Evolutionary conservation across 306 rosid species (phyloP).

Genomic region (Abrus precatorius): DNA sequence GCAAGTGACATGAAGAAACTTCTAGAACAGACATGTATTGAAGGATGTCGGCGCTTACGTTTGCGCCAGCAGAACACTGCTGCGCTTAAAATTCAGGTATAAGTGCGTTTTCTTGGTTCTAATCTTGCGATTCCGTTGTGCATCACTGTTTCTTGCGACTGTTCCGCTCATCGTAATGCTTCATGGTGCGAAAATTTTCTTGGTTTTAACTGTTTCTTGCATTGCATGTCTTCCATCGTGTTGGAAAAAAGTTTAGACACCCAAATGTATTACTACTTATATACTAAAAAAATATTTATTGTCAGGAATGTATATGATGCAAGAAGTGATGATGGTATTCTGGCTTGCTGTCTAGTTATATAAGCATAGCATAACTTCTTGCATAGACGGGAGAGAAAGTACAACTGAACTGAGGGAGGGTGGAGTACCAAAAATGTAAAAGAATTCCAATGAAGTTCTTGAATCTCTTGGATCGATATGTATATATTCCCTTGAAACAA

Average conservation of each 20-base stretch:
- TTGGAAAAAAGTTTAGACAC: conserved; percentile 6
- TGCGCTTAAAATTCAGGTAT: conserved; percentile 77
- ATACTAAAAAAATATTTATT: not conserved
- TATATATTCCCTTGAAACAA: not conserved
- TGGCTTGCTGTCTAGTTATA: not conserved
- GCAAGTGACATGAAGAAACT: conserved; percentile 87
- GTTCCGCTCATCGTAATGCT: not conserved
- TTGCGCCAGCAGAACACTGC: conserved; percentile 71
- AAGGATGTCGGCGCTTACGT: conserved; percentile 69
- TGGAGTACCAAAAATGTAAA: not conserved
- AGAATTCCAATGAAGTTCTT: not conserved
- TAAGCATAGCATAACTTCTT: not conserved
- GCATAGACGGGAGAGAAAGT: not conserved
- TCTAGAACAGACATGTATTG: conserved; percentile 81
- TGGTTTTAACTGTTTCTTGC: not conserved
- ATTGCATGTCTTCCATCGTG: not conserved
- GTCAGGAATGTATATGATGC: not conserved
- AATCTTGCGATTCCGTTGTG: not conserved
- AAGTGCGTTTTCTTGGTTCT: not conserved
- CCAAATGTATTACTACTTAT: not conserved
- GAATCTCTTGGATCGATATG: not conserved
- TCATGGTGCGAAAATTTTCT: not conserved
- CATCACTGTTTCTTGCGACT: conserved; percentile 2
- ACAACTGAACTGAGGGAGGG: not conserved
- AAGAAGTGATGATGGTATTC: conserved; percentile 16